A percentile compares a stretch with the other conserved stretches of the same genome.
These are phyloP conservation scores for Dendrobium chrysotoxum DNA, from an alignment of 106 monocot genomes.

Conservation along the genomic window DNA sequence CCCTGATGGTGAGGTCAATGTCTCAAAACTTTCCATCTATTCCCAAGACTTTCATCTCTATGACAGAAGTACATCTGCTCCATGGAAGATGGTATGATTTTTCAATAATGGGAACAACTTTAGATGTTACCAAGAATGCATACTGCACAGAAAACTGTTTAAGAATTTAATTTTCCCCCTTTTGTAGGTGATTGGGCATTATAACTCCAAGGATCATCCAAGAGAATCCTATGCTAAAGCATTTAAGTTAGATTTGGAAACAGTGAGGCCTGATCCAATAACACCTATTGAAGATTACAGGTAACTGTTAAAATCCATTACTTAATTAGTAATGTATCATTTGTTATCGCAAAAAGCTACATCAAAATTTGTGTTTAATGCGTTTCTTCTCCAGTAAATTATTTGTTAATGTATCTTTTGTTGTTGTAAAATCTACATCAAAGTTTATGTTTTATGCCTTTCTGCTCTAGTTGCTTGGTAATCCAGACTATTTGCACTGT, in stretches of 20 bases:
- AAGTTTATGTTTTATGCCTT: background rate
- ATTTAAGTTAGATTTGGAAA: constrained; percentile 80
- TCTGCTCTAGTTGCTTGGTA: background rate
- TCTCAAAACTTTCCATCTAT: constrained; percentile 59
- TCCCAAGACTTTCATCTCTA: constrained; percentile 61
- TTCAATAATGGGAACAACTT: background rate
- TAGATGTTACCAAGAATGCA: background rate
- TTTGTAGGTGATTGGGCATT: constrained; percentile 71
- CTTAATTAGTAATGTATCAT: background rate
- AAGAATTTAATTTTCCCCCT: constrained; percentile 9
- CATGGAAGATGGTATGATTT: constrained; percentile 82
- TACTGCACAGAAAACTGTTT: background rate
- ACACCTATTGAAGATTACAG: constrained; percentile 96
- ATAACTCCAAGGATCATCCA: constrained; percentile 62
- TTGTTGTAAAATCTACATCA: background rate
- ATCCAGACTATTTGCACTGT: background rate
- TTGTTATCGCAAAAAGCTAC: background rate
- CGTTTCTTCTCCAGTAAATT: background rate
- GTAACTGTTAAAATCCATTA: constrained; percentile 17
- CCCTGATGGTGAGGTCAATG: constrained; percentile 60
- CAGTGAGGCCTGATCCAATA: constrained; percentile 75
- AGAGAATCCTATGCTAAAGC: constrained; percentile 84
- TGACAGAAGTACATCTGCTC: constrained; percentile 76
- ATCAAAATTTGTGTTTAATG: background rate
- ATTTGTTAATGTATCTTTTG: background rate